phyloP scores from a whole-genome alignment of 306 rosid genomes.

The Arachis stenosperma region DNA sequence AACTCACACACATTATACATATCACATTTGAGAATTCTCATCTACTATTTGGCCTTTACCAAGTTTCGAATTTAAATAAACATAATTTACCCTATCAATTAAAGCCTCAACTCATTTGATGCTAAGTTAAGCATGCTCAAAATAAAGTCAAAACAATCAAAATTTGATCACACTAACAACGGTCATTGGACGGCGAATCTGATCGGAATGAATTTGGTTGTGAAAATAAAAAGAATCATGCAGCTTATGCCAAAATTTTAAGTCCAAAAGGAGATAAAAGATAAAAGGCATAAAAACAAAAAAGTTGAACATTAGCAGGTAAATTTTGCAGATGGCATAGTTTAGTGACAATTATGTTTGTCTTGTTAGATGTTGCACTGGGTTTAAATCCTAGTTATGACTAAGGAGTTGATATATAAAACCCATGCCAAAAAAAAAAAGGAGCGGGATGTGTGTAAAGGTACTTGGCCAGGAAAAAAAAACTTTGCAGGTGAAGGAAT shows the following conservation, averaged over 20 bases:
- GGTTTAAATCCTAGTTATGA: too few relatives aligned
- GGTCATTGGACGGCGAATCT: neutral
- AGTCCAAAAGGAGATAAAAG: conserved; percentile 27
- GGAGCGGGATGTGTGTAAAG: too few relatives aligned
- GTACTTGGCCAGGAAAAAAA: too few relatives aligned
- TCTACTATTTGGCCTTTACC: too few relatives aligned
- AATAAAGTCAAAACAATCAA: neutral
- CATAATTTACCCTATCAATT: too few relatives aligned
- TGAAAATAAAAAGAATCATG: neutral
- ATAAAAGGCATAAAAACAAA: neutral
- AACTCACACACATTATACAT: too few relatives aligned
- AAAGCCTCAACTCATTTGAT: neutral
- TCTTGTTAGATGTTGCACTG: too few relatives aligned
- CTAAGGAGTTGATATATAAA: too few relatives aligned
- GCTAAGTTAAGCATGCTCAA: neutral
- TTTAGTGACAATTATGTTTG: too few relatives aligned
- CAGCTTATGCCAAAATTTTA: conserved; percentile 6
- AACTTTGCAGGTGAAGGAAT: conserved; percentile 34
- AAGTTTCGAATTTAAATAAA: too few relatives aligned
- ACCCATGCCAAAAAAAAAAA: too few relatives aligned
- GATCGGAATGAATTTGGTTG: conserved; percentile 15
- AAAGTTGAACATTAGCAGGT: conserved; percentile 30
- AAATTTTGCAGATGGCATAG: neutral
- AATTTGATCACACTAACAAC: neutral
- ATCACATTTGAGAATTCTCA: too few relatives aligned